Evolutionary conservation across 2,329 filamentous ascomycete genomes (phyloP).

Genomic region (Colletotrichum tamarilloi): DNA sequence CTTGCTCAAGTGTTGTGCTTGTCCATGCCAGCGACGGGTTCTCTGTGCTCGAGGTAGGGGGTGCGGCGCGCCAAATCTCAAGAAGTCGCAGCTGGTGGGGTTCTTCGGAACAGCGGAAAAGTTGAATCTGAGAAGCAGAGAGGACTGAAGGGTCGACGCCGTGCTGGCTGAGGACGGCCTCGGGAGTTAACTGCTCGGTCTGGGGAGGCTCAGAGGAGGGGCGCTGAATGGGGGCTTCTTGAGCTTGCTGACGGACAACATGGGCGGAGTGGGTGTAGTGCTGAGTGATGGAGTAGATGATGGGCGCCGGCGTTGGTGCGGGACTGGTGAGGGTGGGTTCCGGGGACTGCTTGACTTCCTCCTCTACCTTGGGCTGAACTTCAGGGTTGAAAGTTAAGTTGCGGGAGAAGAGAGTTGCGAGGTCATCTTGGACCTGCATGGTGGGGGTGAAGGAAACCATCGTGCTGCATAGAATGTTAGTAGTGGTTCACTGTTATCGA

Average conservation of each 20-base stretch:
- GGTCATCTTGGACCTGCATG: conserved; percentile 81
- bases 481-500: not conserved
- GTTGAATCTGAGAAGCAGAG: conserved; percentile 78
- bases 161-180: conserved; percentile 71
- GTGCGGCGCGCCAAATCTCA: conserved; percentile 87
- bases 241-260: conserved; percentile 54
- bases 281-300: conserved; percentile 80
- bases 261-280: conserved; percentile 89
- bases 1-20: conserved; percentile 65
- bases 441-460: conserved; percentile 54
- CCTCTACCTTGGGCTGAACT: conserved; percentile 44
- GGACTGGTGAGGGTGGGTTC: conserved; percentile 40
- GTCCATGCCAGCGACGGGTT: conserved; percentile 65
- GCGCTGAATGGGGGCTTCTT: conserved; percentile 48
- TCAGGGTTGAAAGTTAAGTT: conserved; percentile 74
- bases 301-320: conserved; percentile 51
- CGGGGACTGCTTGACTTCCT: conserved; percentile 44
- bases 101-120: conserved; percentile 81
- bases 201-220: conserved; percentile 63
- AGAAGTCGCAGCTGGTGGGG: conserved; percentile 80
- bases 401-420: conserved; percentile 81
- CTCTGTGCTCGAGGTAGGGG: conserved; percentile 69
- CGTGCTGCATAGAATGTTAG: conserved; percentile 36
- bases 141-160: conserved; percentile 77
- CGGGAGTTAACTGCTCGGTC: conserved; percentile 61